Evolutionary conservation across 2,329 filamentous ascomycete genomes (phyloP), one percentile per base, ranked within the genome.

Genomic region (Cercospora zeae-maydis): DNA sequence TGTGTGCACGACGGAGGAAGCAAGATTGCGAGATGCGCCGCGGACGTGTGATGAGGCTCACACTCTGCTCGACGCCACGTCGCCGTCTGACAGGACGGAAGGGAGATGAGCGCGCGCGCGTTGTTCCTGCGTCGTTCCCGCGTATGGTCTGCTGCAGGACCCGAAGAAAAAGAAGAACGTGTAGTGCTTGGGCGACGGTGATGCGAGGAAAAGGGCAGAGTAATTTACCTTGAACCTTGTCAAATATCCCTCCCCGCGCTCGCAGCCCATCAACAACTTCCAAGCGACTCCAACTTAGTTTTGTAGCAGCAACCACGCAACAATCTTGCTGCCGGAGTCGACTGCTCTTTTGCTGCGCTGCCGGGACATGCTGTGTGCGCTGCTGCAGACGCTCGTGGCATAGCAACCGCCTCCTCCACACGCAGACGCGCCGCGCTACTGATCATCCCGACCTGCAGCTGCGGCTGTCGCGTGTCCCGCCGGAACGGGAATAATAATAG

Each of bases 161-260:
- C 21, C 47, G 47, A 51, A 51, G 47, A 31, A 51, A 51, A 16
- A 21, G 45, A 16, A 51, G n/a, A n/a, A n/a, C n/a, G 13, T 14
- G 47, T 14, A 7, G 27, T 31, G 55, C 39, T 45, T 45, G 37
- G 33, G 36, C 55, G 33, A 58, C 45, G 45, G 19, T 45, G 36
- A 16, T 58, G 55, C 55, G 37, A 39, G 37, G 21, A 45, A 31
- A 58, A 58, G 55, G 55, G 37, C 53, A 39, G 47, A 33, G 10
- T 47, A 58, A 58, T 58, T 58, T 58, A 45, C 55, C 36, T 58
- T 19, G 55, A 58, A 58, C 55, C 55, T 58, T 58, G 55, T 58
- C 55, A 45, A 27, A 45, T 42, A 31, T 58, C 53, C 21, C 34
- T 56, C 53, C 53, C 53, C 53, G 53, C 53, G 53, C 21, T 19